Evolutionary conservation across 495 filamentous ascomycete genomes (phyloP).

Genomic region (Chaetomium cochliodes): DNA sequence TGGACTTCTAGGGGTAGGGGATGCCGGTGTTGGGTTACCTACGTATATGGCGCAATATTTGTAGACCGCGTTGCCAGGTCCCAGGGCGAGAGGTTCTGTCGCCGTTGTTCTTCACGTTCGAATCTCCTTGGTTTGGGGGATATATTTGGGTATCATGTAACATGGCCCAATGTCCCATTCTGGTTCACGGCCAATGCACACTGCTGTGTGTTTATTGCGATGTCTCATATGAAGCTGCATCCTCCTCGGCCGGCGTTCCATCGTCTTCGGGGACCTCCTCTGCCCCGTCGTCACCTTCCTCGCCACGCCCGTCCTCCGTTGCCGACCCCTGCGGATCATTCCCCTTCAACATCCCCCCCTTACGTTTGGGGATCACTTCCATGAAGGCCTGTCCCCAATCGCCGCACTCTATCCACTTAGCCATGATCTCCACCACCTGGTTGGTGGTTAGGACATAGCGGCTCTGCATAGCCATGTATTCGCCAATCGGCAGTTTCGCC

Average conservation of each 20-base stretch:
- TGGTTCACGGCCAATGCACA: not conserved
- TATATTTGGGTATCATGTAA: constrained; percentile 5
- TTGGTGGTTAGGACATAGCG: constrained; percentile 85
- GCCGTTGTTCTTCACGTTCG: not conserved
- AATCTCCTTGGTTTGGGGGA: not conserved
- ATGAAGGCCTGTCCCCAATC: constrained; percentile 92
- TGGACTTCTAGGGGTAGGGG: constrained; percentile 7
- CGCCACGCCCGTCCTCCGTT: constrained; percentile 29
- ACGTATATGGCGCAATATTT: not conserved
- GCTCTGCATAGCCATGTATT: constrained; percentile 85
- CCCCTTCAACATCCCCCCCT: constrained; percentile 64
- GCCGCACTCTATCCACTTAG: constrained; percentile 80
- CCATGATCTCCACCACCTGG: constrained; percentile 95
- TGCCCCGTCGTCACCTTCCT: constrained; percentile 16
- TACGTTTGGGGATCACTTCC: constrained; percentile 77
- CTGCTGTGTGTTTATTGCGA: not conserved
- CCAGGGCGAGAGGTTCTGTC: not conserved
- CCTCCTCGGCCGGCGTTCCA: not conserved
- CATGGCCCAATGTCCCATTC: not conserved
- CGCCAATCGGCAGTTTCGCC: constrained; percentile 85
- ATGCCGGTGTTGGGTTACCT: not conserved
- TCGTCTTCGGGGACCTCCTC: not conserved
- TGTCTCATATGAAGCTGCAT: not conserved
- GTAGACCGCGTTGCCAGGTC: not conserved
- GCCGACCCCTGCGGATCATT: constrained; percentile 31